phyloP scores from a whole-genome alignment of 495 filamentous ascomycete genomes.

The Penicillium angulare region DNA sequence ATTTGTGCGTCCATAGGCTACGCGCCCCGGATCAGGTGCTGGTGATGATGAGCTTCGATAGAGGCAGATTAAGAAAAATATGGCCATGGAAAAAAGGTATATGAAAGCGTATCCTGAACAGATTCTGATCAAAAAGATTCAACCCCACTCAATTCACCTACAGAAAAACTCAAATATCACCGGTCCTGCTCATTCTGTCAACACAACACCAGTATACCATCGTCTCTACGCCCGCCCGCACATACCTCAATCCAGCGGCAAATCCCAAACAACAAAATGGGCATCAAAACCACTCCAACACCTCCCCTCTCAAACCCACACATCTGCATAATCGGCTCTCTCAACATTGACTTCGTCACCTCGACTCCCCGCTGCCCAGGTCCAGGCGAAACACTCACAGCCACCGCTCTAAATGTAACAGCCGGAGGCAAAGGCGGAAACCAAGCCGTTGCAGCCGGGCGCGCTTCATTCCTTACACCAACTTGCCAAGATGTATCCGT shows the following conservation, averaged over 20 bases:
- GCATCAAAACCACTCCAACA: slow-evolving; percentile 4
- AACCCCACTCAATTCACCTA: too few species aligned
- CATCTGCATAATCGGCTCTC: slow-evolving; percentile 24
- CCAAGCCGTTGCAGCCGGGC: slow-evolving; percentile 26
- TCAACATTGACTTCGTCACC: slow-evolving; percentile 31
- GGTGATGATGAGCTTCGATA: background rate
- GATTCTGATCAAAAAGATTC: too few species aligned
- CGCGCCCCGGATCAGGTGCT: background rate
- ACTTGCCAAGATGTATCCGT: slow-evolving; percentile 20
- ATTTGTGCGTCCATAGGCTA: slow-evolving; percentile 1
- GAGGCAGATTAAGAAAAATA: background rate
- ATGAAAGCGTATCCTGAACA: too few species aligned
- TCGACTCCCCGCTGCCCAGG: slow-evolving; percentile 22
- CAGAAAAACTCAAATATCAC: too few species aligned
- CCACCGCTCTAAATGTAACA: slow-evolving; percentile 22
- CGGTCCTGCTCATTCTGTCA: too few species aligned
- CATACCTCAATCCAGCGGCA: too few species aligned
- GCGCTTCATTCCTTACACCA: slow-evolving; percentile 19
- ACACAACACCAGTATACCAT: too few species aligned
- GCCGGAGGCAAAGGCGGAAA: slow-evolving; percentile 31
- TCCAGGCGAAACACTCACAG: slow-evolving; percentile 27
- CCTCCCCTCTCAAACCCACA: slow-evolving; percentile 5
- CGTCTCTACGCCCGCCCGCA: too few species aligned
- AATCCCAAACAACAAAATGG: slow-evolving; percentile 9
- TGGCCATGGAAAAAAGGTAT: too few species aligned